A percentile compares a stretch with the other conserved stretches of the same genome.
Evolutionary conservation across 306 rosid genomes (phyloP).

Genomic region (Acacia confusa): DNA sequence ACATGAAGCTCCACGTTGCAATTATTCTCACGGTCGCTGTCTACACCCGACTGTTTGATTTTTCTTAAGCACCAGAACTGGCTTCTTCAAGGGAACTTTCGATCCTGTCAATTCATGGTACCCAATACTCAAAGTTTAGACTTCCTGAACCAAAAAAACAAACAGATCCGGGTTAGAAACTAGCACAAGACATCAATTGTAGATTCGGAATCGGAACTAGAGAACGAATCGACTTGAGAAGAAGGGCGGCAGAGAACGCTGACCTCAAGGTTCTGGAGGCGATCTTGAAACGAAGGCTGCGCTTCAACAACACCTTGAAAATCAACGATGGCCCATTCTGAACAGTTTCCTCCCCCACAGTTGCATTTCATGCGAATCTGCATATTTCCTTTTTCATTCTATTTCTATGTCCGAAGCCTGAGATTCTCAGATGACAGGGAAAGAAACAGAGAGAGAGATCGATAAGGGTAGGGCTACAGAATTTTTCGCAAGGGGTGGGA

Average conservation of each 20-base stretch:
- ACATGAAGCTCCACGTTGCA: constrained; percentile 61
- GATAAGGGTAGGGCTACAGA: neutral
- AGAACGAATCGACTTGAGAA: constrained; percentile 45
- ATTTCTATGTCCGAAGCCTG: neutral
- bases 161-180: neutral
- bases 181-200: neutral
- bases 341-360: constrained; percentile 62
- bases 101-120: constrained; percentile 89
- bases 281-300: constrained; percentile 54
- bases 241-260: constrained; percentile 82
- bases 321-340: constrained; percentile 81
- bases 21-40: constrained; percentile 11
- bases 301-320: constrained; percentile 75
- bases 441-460: neutral
- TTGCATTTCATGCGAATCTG: constrained; percentile 67
- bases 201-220: neutral
- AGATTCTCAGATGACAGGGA: neutral
- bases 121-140: constrained; percentile 75
- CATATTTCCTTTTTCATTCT: constrained; percentile 34
- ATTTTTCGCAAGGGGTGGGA: too few species aligned
- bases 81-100: constrained; percentile 76
- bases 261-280: constrained; percentile 62
- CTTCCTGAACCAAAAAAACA: constrained; percentile 44
- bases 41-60: constrained; percentile 37
- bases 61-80: constrained; percentile 77